Evolutionary conservation across 352 stramenopile species (phyloP), one percentile per base, ranked within the genome.

Genomic region (Phytophthora citrophthora): DNA sequence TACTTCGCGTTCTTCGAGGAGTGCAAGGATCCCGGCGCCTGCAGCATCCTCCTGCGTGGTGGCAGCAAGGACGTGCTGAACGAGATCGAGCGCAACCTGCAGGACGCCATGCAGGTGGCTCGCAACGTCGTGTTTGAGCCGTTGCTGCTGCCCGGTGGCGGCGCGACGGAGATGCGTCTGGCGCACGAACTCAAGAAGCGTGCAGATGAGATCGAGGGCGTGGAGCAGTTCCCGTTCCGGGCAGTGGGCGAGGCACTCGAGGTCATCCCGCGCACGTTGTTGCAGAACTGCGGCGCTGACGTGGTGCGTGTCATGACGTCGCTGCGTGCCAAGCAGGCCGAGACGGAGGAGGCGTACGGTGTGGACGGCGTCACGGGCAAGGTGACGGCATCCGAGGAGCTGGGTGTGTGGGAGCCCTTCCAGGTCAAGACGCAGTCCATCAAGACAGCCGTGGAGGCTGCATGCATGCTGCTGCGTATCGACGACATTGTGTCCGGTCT

Each of bases 1-100:
- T 99, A 99, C 88, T 99, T 99, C 79, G 95, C 96, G 27, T 99
- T 99, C 81, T 97, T 99, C 52, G 97, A 99, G 67, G 88, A 99
- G 43, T 99, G 98, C 87, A 89, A 97, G 68, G 90, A 99, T 76
- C 96, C 97, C 5, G 99, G 99, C 66, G 98, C 98, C 12, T 99
- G 98, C 79, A 99, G 97, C 43, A 96, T 99, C 45, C 74, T 99
- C 31, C 87, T 99, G 23, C 90, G 98, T 47, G 98, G 98, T 53
- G 98, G 97, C 44, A 98, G 89, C 75, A 99, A 99, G 80, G 98
- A 99, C 81, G 97, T 99, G 23, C 87, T 99, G 44, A 99, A 99
- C 85, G 98, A 99, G 86, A 92, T 99, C 57, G 98, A 99, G 83
- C 88, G 98, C 60, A 99, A 99, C 78, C 83, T 99, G 26, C 92